phyloP scores from a whole-genome alignment of 2,329 filamentous ascomycete genomes.

The Fusarium miscanthi region DNA sequence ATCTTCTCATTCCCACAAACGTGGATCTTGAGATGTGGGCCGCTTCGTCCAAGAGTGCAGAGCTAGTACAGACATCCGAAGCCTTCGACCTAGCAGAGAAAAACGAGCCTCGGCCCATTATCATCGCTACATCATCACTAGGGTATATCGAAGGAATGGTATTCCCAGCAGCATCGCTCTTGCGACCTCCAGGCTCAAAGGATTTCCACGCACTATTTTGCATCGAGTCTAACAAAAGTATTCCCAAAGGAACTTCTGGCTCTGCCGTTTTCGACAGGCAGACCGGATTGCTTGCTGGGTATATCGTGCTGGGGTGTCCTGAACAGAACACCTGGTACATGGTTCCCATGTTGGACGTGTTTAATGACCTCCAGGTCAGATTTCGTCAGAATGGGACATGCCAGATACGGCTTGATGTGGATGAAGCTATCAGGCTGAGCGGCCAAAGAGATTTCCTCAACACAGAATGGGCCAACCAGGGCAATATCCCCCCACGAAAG shows the following conservation, averaged over 20 bases:
- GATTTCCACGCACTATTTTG: background rate
- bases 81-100: fast-evolving
- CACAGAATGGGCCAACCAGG: too few relatives aligned
- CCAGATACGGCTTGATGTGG: fast-evolving
- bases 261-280: fast-evolving
- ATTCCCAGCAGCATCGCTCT: fast-evolving
- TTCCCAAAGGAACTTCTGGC: fast-evolving
- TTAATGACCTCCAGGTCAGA: fast-evolving
- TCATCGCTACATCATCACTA: background rate
- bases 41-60: background rate
- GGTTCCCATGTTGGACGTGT: fast-evolving
- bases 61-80: background rate
- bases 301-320: fast-evolving
- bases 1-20: background rate
- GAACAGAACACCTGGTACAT: background rate
- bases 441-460: too few relatives aligned
- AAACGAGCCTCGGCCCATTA: fast-evolving
- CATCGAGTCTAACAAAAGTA: fast-evolving
- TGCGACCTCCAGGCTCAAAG: fast-evolving
- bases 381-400: background rate
- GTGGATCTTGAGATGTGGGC: fast-evolving
- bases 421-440: background rate
- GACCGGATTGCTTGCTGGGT: fast-evolving
- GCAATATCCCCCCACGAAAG: too few relatives aligned
- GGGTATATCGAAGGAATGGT: fast-evolving